Evolutionary conservation across 2,329 filamentous ascomycete genomes (phyloP).

Genomic region (Claviceps sp.): DNA sequence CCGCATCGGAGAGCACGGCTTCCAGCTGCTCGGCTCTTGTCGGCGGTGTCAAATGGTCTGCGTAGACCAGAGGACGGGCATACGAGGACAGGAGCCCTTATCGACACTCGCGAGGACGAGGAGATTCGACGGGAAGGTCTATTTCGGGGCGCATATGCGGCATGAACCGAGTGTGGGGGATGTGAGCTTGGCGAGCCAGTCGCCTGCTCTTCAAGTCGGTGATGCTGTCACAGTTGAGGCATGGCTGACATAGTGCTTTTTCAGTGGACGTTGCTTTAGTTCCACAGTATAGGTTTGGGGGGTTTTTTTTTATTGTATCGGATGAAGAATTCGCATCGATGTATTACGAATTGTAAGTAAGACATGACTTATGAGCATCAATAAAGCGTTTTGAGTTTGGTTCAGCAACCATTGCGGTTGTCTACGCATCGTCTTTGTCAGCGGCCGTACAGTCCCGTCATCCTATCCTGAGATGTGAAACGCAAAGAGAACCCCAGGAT

Average conservation of each 20-base stretch:
- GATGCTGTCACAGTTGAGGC: constrained; percentile 23
- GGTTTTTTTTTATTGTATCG: neutral
- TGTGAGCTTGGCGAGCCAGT: constrained; percentile 10
- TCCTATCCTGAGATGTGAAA: too few relatives aligned
- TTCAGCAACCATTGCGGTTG: too few relatives aligned
- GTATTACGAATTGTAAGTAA: too few relatives aligned
- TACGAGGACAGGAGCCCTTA: constrained; percentile 73
- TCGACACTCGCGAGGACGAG: constrained; percentile 79
- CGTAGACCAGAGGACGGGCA: constrained; percentile 70
- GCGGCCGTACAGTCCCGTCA: too few relatives aligned
- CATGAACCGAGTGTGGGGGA: constrained; percentile 19
- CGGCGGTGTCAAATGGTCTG: constrained; percentile 94
- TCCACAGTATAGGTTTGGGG: neutral
- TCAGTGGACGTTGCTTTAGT: neutral
- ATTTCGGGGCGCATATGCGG: constrained; percentile 75
- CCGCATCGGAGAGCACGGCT: constrained; percentile 48
- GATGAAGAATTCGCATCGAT: neutral
- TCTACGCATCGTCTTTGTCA: too few relatives aligned
- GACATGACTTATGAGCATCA: too few relatives aligned
- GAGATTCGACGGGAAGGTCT: constrained; percentile 69
- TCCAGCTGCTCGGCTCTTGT: constrained; percentile 70
- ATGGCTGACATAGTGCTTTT: constrained; percentile 3
- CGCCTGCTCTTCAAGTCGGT: constrained; percentile 35
- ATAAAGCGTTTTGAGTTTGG: too few relatives aligned
- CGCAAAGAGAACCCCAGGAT: too few relatives aligned